phyloP scores from a whole-genome alignment of 2,329 filamentous ascomycete species.

The Zymoseptoria passerinii region DNA sequence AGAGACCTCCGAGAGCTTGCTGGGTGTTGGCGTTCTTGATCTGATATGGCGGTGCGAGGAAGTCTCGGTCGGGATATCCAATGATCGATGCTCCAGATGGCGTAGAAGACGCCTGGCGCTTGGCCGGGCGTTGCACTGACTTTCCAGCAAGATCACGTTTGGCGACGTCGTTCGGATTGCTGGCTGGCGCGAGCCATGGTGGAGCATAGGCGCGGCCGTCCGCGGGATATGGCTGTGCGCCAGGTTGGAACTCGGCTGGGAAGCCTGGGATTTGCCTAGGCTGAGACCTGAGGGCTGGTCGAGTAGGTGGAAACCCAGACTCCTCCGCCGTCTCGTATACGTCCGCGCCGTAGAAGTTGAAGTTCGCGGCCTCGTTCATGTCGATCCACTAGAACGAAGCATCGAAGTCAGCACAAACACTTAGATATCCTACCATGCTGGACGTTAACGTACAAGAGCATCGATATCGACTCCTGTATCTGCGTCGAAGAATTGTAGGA shows the following conservation, averaged over 20 bases:
- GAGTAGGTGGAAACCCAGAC: slow-evolving; percentile 48
- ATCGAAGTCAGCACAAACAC: not conserved
- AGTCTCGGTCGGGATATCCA: slow-evolving; percentile 34
- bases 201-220: slow-evolving; percentile 22
- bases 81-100: slow-evolving; percentile 8
- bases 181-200: slow-evolving; percentile 32
- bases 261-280: slow-evolving; percentile 62
- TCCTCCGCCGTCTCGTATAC: slow-evolving; percentile 31
- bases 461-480: slow-evolving; percentile 64
- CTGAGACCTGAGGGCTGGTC: slow-evolving; percentile 51
- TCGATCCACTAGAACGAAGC: slow-evolving; percentile 46
- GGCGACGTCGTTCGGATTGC: slow-evolving; percentile 11
- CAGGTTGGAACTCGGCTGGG: slow-evolving; percentile 57
- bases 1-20: slow-evolving; percentile 35
- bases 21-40: slow-evolving; percentile 48
- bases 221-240: slow-evolving; percentile 14
- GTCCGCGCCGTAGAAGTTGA: slow-evolving; percentile 30
- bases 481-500: slow-evolving; percentile 54
- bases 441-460: slow-evolving; percentile 57
- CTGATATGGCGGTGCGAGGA: slow-evolving; percentile 56
- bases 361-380: slow-evolving; percentile 51
- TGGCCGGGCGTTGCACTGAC: not conserved
- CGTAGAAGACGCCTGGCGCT: slow-evolving; percentile 10
- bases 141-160: not conserved
- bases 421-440: slow-evolving; percentile 20